Percentiles rank a stretch among this genome's conserved stretches.
These are phyloP conservation scores for Clonostachys solani DNA, from an alignment of 2,329 filamentous ascomycete genomes.

Conservation along the genomic window DNA sequence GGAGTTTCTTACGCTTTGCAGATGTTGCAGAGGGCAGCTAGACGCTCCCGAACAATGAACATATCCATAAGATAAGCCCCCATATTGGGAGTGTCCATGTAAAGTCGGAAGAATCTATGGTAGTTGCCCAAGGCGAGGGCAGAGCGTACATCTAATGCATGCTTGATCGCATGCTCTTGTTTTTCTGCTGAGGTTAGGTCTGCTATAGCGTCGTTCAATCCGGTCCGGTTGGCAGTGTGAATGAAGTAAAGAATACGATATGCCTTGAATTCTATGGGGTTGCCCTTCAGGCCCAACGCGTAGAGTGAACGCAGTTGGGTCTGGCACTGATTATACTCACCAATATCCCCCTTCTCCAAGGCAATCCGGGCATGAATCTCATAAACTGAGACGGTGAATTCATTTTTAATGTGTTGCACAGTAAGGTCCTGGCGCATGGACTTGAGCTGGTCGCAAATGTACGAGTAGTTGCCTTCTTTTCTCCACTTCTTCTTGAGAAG, in stretches of 20 bases:
- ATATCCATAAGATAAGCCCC: conserved; percentile 98
- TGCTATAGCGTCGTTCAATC: conserved; percentile 96
- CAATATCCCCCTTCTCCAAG: conserved; percentile 95
- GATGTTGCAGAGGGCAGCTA: conserved; percentile 85
- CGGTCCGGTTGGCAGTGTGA: conserved; percentile 95
- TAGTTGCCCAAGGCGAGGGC: conserved; percentile 92
- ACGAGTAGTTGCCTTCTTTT: conserved; percentile 88
- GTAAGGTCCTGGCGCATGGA: conserved; percentile 97
- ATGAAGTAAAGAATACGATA: conserved; percentile 99
- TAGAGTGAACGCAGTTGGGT: conserved; percentile 94
- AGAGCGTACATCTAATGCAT: conserved; percentile 87
- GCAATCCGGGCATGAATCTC: conserved; percentile 97
- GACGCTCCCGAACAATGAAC: conserved; percentile 91
- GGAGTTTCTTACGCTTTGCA: conserved; percentile 78
- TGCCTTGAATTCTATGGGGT: conserved; percentile 93
- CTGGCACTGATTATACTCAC: conserved; percentile 99
- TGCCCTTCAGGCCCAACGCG: conserved; percentile 79
- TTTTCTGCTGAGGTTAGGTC: conserved; percentile 99
- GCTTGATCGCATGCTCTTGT: conserved; percentile 75
- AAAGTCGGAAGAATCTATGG: conserved; percentile 96
- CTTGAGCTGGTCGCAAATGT: conserved; percentile 99
- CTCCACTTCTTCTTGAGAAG: conserved; percentile 93
- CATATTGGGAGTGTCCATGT: conserved; percentile 93
- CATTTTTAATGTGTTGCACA: conserved; percentile 93
- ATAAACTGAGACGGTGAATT: conserved; percentile 94